Conservation (phyloP, 2,329 filamentous ascomycete genomes). For the Albifimbria verrucaria region DNA sequence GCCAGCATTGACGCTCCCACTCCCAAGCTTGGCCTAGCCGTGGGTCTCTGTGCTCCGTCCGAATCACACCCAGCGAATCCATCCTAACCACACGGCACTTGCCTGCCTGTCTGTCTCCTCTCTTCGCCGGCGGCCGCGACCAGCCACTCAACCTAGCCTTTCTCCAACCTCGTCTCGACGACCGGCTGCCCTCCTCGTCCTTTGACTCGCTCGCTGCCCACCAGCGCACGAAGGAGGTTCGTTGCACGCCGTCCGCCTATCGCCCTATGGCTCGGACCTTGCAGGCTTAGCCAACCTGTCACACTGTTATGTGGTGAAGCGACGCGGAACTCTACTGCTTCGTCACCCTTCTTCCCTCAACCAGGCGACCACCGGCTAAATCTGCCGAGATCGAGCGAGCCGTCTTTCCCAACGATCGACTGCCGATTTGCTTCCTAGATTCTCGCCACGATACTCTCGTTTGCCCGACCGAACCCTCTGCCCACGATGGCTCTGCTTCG, state of each 20-base stretch:
- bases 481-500: constrained; percentile 17
- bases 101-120: too few species aligned
- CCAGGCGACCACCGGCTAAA: too few species aligned
- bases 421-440: too few species aligned
- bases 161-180: background rate
- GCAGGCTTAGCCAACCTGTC: background rate
- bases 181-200: background rate
- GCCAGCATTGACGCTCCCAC: background rate
- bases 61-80: background rate
- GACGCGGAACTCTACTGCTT: background rate
- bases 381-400: too few species aligned
- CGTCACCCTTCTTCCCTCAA: constrained; percentile 9
- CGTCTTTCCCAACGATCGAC: too few species aligned
- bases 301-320: background rate
- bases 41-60: background rate
- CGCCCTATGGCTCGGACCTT: background rate
- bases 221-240: background rate
- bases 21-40: background rate
- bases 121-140: too few species aligned
- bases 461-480: too few species aligned
- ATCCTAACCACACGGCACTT: background rate
- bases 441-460: too few species aligned
- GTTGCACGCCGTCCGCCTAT: background rate
- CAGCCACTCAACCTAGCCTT: too few species aligned
- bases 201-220: background rate